Evolutionary conservation across 2,329 filamentous ascomycete species (phyloP).

Genomic region (Exophiala spinifera): DNA sequence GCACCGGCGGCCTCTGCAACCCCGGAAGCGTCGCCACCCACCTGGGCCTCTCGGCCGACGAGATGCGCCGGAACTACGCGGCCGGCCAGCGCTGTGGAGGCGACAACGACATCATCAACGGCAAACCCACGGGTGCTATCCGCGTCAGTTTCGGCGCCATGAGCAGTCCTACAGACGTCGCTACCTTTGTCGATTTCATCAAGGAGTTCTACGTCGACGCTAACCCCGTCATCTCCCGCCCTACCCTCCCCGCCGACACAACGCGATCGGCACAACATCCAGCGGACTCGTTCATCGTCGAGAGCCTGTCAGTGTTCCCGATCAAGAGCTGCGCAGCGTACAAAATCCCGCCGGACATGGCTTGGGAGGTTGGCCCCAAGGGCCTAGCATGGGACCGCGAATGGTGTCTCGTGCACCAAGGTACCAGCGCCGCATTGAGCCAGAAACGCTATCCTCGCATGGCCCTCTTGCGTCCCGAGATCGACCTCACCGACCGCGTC

Average conservation of each 20-base stretch:
- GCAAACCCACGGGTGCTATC: conserved; percentile 84
- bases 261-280: neutral
- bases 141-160: conserved; percentile 85
- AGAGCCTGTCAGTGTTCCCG: conserved; percentile 73
- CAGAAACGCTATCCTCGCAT: conserved; percentile 88
- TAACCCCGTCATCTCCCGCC: conserved; percentile 11
- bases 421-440: conserved; percentile 77
- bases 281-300: conserved; percentile 49
- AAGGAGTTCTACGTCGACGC: conserved; percentile 61
- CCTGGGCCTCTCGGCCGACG: conserved; percentile 71
- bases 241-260: neutral
- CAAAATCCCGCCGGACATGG: conserved; percentile 57
- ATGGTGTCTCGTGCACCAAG: conserved; percentile 89
- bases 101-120: conserved; percentile 75
- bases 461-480: conserved; percentile 71
- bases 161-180: conserved; percentile 74
- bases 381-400: conserved; percentile 92
- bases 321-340: conserved; percentile 93
- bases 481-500: conserved; percentile 67
- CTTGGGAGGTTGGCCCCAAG: conserved; percentile 77
- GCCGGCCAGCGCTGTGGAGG: conserved; percentile 80
- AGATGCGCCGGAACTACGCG: conserved; percentile 81
- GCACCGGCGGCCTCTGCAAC: conserved; percentile 88
- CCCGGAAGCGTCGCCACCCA: conserved; percentile 77
- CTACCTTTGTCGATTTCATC: conserved; percentile 68